Base-by-base conservation (phyloP, 176 grass and related monocot genomes). In the Oryza officinalis region DNA sequence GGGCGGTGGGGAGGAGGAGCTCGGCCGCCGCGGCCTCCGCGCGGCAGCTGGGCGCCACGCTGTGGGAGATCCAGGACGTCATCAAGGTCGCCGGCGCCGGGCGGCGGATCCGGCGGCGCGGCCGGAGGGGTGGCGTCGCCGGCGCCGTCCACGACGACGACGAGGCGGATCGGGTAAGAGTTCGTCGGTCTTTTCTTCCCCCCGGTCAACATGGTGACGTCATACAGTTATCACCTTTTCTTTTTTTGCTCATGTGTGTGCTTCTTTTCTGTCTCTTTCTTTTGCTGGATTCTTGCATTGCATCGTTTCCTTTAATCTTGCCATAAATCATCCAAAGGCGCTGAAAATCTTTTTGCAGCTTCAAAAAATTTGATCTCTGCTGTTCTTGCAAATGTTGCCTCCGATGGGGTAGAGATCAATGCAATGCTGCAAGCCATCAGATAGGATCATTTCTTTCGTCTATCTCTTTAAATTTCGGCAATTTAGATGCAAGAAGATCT, bases 51-150 rank as follows among this genome's bases (percentile, higher is more conserved):
- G 96, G 96, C 47, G 96, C 96, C 30, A 95, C 86, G 15, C 83
- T 98, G 37, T 98, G 96, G 96, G 96, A 95, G 93, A 98, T 98
- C 85, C 96, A 96, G 77, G 88, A 90, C 46, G 74, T 83, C 61
- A 15, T 83, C 46, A 65, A 70, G 37, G 80, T 50, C 13, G 75
- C 84, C 12, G 69, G 88, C 63, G 63, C 76, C 6, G 83, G 80
- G 13, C 79, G 83, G 0, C 87, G 85, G 82, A 81, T 85, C 89
- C 85, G 96, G 22, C 86, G 83, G 15, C 82, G 88, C 41, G 66
- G 82, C 0, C 75, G 50, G 27, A 91, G 80, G 67, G 77, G 47
- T 31, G 0, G 47, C 38, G 0, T 78, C 49, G 40, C 82, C 28
- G 86, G 66, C 28, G 83, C 63, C 27, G 15, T 0, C n/a, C n/a